Percentiles rank a stretch among this genome's conserved stretches.
These are phyloP conservation scores for Cryptosporidium xiaoi DNA, from an alignment of 169 alveolate genomes.

Conservation along the genomic window DNA sequence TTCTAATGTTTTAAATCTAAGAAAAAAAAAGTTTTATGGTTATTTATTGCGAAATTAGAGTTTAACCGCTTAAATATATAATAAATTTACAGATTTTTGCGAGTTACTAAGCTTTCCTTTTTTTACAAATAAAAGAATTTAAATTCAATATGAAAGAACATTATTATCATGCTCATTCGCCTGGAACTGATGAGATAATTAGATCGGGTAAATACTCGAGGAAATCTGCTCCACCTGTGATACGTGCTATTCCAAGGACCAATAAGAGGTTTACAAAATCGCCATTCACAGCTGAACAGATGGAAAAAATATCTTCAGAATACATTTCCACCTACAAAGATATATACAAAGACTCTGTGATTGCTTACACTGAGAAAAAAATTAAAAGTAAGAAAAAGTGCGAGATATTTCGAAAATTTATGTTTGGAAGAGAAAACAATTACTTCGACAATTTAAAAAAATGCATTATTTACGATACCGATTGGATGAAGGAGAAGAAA, in stretches of 20 bases:
- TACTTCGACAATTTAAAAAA: slow-evolving; percentile 36
- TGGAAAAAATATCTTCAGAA: slow-evolving; percentile 34
- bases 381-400: slow-evolving; percentile 64
- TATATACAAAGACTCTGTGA: slow-evolving; percentile 44
- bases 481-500: slow-evolving; percentile 49
- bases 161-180: slow-evolving; percentile 39
- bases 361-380: slow-evolving; percentile 61
- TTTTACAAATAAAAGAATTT: no score
- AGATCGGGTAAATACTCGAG: slow-evolving; percentile 33
- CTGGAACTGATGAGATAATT: slow-evolving; percentile 34
- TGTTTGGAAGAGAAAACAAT: slow-evolving; percentile 31
- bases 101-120: no score
- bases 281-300: slow-evolving; percentile 53
- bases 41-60: no score
- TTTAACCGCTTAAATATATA: no score
- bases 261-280: slow-evolving; percentile 51
- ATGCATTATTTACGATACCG: slow-evolving; percentile 62
- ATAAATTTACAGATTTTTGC: no score
- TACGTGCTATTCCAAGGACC: slow-evolving; percentile 56
- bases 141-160: slow-evolving; percentile 24
- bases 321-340: slow-evolving; percentile 35
- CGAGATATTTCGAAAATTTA: slow-evolving; percentile 27
- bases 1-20: no score
- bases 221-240: slow-evolving; percentile 70
- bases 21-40: no score